A percentile compares a stretch with the other conserved stretches of the same genome.
phyloP scores from a whole-genome alignment of 306 rosid genomes.

The Castanopsis chinensis region DNA sequence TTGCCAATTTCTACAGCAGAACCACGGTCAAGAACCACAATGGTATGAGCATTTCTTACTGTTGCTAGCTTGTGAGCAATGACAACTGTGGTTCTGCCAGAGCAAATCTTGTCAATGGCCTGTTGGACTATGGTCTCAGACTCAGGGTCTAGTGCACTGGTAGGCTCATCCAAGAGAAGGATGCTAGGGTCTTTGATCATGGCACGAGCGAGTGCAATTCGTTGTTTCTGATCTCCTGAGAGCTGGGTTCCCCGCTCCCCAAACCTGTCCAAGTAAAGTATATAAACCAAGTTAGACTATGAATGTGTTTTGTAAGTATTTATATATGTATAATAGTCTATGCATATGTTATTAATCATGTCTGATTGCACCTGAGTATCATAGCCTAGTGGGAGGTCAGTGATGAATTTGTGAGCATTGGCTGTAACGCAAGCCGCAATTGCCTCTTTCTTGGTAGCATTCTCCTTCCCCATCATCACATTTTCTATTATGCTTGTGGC shows the following conservation, averaged over 20 bases:
- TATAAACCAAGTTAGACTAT: neutral
- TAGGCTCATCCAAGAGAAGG: constrained; percentile 89
- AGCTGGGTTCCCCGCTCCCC: constrained; percentile 83
- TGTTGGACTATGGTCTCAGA: constrained; percentile 71
- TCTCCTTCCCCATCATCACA: constrained; percentile 88
- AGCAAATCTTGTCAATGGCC: constrained; percentile 80
- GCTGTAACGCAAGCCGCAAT: constrained; percentile 79
- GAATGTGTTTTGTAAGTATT: neutral
- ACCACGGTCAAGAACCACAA: constrained; percentile 79
- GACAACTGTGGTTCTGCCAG: constrained; percentile 71
- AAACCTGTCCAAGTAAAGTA: constrained; percentile 47
- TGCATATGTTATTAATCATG: neutral
- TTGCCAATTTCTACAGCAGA: constrained; percentile 68
- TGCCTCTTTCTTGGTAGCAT: constrained; percentile 75
- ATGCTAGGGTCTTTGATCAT: constrained; percentile 80
- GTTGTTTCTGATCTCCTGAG: constrained; percentile 94
- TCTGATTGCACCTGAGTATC: constrained; percentile 61
- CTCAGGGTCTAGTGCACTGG: constrained; percentile 86
- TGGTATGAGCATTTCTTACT: constrained; percentile 60
- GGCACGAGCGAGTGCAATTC: constrained; percentile 88
- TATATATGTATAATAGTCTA: neutral
- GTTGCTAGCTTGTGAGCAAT: constrained; percentile 91
- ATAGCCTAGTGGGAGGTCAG: constrained; percentile 71
- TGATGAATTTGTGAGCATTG: constrained; percentile 76
- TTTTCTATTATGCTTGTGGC: constrained; percentile 78